Evolutionary conservation across 2,329 filamentous ascomycete species (phyloP).

Genomic region (Bipolaris bicolor): DNA sequence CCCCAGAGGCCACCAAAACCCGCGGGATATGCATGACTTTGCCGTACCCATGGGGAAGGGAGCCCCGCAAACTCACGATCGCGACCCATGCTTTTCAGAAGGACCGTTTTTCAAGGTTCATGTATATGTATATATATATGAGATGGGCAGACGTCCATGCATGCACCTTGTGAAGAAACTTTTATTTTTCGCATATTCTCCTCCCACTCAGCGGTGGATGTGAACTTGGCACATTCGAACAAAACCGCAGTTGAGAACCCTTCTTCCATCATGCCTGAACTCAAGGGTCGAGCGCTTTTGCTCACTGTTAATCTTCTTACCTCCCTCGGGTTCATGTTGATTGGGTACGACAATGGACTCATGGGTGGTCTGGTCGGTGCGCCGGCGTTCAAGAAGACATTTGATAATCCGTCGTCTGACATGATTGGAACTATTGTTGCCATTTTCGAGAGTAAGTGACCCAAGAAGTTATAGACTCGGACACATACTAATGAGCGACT

Average conservation of each 20-base stretch:
- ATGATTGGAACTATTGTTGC: slow-evolving; percentile 30
- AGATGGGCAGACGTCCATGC: not conserved
- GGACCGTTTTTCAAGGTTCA: not conserved
- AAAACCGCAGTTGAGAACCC: not conserved
- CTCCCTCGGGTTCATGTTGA: slow-evolving; percentile 43
- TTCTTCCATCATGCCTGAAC: slow-evolving; percentile 22
- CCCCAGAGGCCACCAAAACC: slow-evolving; percentile 6
- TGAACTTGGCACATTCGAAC: not conserved
- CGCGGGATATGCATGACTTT: slow-evolving; percentile 10
- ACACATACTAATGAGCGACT: not conserved
- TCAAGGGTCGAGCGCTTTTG: slow-evolving; percentile 23
- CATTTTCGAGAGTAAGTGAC: slow-evolving; percentile 25
- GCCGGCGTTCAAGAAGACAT: slow-evolving; percentile 58
- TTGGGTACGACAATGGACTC: slow-evolving; percentile 69
- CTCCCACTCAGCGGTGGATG: not conserved
- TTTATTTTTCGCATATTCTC: no score
- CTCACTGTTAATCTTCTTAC: slow-evolving; percentile 26
- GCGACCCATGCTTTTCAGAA: not conserved
- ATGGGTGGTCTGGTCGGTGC: slow-evolving; percentile 72
- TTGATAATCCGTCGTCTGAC: slow-evolving; percentile 20
- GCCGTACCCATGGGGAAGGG: slow-evolving; percentile 13
- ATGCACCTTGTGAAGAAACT: not conserved
- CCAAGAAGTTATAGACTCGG: no score
- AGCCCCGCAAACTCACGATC: not conserved
- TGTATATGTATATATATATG: slow-evolving; percentile 1